Base-by-base conservation (phyloP, 2,329 filamentous ascomycete species). In the Exophiala lecanii-corni region DNA sequence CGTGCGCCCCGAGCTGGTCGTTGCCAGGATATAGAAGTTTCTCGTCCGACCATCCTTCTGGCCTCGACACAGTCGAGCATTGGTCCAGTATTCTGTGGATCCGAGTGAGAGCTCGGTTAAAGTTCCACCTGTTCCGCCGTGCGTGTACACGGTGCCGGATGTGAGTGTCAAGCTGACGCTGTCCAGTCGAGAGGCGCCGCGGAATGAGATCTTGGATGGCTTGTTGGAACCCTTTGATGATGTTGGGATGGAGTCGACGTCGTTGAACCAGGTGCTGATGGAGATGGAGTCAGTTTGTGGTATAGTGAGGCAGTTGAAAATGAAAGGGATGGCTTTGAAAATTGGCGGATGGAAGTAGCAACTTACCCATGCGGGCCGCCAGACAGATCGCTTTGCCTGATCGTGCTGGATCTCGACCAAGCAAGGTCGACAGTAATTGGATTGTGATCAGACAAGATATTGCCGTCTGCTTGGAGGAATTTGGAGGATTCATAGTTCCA, bases 381-480 rank as follows among this genome's bases (percentile, higher is more conserved):
- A 32, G 30, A 32, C n/a, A 32, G 30, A 32, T 32, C n/a, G n/a
- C 30, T 32, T 13, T 6, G n/a, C n/a, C 30, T 32, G 30, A 32
- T 32, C n/a, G 30, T 32, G 30, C n/a, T 32, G 5, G 30, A 32
- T 16, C 30, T 12, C n/a, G 43, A 45, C 30, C 36, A 45, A 9
- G 43, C 23, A 35, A 45, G 41, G 9, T 45, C 37, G 3, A 45
- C 43, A 31, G 55, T 56, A 58, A 84, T 66, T 1, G 79, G 79
- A 60, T 84, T 81, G 57, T 84, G 80, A 58, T 84, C 81, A 1
- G 75, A 75, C 18, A 84, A 65, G 13, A 81, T 66, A 47, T 59
- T 71, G 19, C 76, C 78, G 50, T 79, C 65, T 2, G 67, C 36
- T 57, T 80, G 73, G 10, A 82, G 60, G 63, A 84, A 85, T 54